phyloP scores from a whole-genome alignment of 2,329 filamentous ascomycete genomes.

The Ustulina deusta region DNA sequence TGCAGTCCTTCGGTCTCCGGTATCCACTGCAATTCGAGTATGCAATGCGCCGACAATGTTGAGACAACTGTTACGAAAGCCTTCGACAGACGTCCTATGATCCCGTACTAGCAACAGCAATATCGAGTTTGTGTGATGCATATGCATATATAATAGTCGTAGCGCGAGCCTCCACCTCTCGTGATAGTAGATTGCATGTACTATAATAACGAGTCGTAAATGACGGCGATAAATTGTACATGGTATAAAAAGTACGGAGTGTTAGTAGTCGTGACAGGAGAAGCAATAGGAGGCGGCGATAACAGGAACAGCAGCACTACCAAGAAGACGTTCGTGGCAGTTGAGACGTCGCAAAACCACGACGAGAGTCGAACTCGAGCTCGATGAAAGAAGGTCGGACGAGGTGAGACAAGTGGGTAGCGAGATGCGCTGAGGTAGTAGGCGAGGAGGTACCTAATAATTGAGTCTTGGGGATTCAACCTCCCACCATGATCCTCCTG shows the following conservation, averaged over 20 bases:
- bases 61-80: slow-evolving; percentile 39
- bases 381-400: slow-evolving; percentile 31
- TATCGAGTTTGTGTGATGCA: slow-evolving; percentile 47
- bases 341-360: slow-evolving; percentile 29
- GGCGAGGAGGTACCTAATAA: slow-evolving; percentile 32
- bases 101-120: slow-evolving; percentile 42
- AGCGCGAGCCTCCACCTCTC: slow-evolving; percentile 36
- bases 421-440: slow-evolving; percentile 35
- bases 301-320: slow-evolving; percentile 1
- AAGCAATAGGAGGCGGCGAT: background rate
- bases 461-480: slow-evolving; percentile 33
- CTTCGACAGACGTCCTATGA: slow-evolving; percentile 44
- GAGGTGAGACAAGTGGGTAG: slow-evolving; percentile 41
- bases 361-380: slow-evolving; percentile 20
- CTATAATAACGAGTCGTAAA: slow-evolving; percentile 37
- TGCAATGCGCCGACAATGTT: background rate
- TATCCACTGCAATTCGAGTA: slow-evolving; percentile 1
- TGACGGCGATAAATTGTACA: slow-evolving; percentile 38
- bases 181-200: slow-evolving; percentile 23
- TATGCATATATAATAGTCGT: slow-evolving; percentile 43
- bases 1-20: background rate
- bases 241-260: slow-evolving; percentile 36
- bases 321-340: slow-evolving; percentile 10
- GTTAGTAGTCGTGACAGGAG: slow-evolving; percentile 28
- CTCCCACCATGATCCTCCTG: slow-evolving; percentile 15